Conservation (phyloP, 495 filamentous ascomycete species). For the Xylaria palmicola region DNA sequence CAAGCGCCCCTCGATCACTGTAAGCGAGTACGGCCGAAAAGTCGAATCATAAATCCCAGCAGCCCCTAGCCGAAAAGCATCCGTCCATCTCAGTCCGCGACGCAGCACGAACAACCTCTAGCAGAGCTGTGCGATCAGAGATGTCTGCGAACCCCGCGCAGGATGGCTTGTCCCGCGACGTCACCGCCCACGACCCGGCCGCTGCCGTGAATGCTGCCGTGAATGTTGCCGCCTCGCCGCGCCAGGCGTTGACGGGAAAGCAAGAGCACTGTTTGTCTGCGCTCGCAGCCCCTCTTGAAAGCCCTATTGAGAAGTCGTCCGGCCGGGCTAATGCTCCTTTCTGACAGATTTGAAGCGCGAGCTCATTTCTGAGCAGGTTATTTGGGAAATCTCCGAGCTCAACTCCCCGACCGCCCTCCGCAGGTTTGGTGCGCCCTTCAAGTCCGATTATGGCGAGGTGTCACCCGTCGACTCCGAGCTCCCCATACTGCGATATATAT, state of each 20-base stretch:
- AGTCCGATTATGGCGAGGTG: constrained; percentile 87
- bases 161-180: constrained; percentile 21
- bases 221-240: constrained; percentile 24
- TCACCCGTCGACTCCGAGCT: constrained; percentile 91
- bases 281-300: neutral
- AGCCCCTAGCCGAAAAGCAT: neutral
- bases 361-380: constrained; percentile 84
- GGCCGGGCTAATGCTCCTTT: constrained; percentile 27
- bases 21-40: no score
- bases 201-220: constrained; percentile 5
- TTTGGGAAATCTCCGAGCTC: constrained; percentile 84
- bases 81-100: neutral
- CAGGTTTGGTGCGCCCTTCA: constrained; percentile 93
- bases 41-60: neutral
- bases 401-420: constrained; percentile 92
- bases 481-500: constrained; percentile 92
- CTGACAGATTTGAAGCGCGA: constrained; percentile 90
- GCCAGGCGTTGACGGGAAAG: constrained; percentile 74
- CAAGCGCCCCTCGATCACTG: neutral
- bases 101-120: neutral
- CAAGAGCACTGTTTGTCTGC: constrained; percentile 87
- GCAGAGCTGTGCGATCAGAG: constrained; percentile 5
- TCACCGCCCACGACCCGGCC: neutral
- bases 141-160: constrained; percentile 28
- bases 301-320: neutral